Evolutionary conservation across 345 rosid species (phyloP), one percentile per base, ranked within the genome.

Genomic region (Gossypium anomalum): DNA sequence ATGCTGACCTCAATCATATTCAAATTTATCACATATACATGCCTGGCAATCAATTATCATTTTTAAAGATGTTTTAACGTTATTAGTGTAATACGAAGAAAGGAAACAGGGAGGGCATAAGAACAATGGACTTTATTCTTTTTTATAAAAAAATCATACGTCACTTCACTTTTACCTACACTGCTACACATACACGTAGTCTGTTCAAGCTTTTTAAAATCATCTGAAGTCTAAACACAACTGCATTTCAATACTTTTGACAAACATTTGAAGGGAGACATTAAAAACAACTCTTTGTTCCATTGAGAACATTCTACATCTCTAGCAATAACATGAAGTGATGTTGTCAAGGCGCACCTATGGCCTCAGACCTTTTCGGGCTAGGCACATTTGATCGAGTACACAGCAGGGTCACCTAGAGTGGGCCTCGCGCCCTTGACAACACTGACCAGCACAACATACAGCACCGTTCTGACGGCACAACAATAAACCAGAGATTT

Each of bases 401-500:
- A 34, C 41, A 34, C 41, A 34, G 7, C 41, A 34, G 7, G 41
- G 41, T 34, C 41, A 5, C 41, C 41, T 34, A 34, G 41, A 34
- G 41, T 34, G 38, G 38, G 1, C 41, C 41, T 34, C 41, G 41
- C 41, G 41, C 41, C 41, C 41, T 34, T 34, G 41, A 34, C 41
- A 34, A 34, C 41, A 34, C 41, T 34, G 41, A 5, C 41, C 41
- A 34, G 7, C 23, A 38, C 7, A 11, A n/a, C 23, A 63, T 2
- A 20, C 29, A 44, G 15, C 52, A 45, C 45, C 3, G 25, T 20
- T 44, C 29, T 52, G 13, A 14, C 1, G 19, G 38, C 12, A 67
- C 22, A 67, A 67, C 22, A 67, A 67, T 4, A 14, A 67, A 47
- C 71, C 7, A 67, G 38, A 67, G 71, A 67, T 23, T 47, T 48